Percentiles rank a stretch among this genome's conserved stretches.
These are phyloP conservation scores for Sugiyamaella japonica DNA, from an alignment of 1,139 yeast genomes.

Conservation along the genomic window DNA sequence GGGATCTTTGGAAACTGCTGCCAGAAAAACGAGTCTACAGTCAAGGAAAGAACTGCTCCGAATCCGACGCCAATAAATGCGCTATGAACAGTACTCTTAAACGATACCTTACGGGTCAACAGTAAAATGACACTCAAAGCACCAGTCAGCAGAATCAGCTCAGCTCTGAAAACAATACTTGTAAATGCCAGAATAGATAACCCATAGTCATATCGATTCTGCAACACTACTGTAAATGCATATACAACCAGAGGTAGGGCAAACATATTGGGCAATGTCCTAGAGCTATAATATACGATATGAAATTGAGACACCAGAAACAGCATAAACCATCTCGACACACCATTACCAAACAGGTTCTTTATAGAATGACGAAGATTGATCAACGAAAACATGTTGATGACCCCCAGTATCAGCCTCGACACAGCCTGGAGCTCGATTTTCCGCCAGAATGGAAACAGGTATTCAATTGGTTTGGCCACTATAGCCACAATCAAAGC, in stretches of 20 bases:
- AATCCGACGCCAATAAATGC: slow-evolving; percentile 54
- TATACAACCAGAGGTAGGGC: slow-evolving; percentile 72
- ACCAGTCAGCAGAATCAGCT: slow-evolving; percentile 62
- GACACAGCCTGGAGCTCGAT: slow-evolving; percentile 45
- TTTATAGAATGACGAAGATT: slow-evolving; percentile 32
- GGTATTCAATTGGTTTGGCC: slow-evolving; percentile 40
- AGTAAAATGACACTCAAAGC: slow-evolving; percentile 40
- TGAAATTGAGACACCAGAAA: slow-evolving; percentile 74
- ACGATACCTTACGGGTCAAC: not conserved
- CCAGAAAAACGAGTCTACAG: slow-evolving; percentile 69
- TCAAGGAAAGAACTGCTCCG: slow-evolving; percentile 53
- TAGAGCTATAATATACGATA: slow-evolving; percentile 67
- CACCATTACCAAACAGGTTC: slow-evolving; percentile 19
- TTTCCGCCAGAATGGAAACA: slow-evolving; percentile 35
- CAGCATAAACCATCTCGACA: slow-evolving; percentile 53
- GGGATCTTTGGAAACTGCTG: slow-evolving; percentile 51
- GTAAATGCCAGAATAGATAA: slow-evolving; percentile 60
- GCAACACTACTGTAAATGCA: slow-evolving; percentile 54
- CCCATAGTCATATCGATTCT: slow-evolving; percentile 53
- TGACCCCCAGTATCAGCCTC: slow-evolving; percentile 39
- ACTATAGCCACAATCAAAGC: slow-evolving; percentile 56
- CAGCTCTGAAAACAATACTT: slow-evolving; percentile 71
- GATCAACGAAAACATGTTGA: slow-evolving; percentile 37
- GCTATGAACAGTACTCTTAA: slow-evolving; percentile 41
- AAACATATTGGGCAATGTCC: slow-evolving; percentile 84